Base-by-base conservation (phyloP, 371 early-diverging fungal species). In the Rhizopus microsporus region DNA sequence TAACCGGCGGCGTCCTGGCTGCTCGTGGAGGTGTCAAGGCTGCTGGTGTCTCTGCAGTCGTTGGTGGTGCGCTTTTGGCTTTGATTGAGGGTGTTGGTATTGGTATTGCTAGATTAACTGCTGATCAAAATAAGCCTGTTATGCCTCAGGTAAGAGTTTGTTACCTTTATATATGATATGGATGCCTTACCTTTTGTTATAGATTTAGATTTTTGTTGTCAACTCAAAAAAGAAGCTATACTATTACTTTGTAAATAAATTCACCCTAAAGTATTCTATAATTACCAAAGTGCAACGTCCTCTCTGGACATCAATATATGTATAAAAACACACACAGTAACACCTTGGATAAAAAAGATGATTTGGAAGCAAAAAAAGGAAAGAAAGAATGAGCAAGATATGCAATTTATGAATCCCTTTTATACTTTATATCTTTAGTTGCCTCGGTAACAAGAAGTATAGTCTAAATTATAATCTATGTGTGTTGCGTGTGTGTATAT, bases 61-160 rank as follows among this genome's bases (percentile, higher is more conserved):
- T 97, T 62, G 97, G 98, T 56, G 97, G 95, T 53, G 79, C 93
- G 43, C 82, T 96, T 60, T 73, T 98, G 60, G 98, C 92, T 37
- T 77, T 95, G 60, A 95, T 97, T 75, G 98, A 98, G 74, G 98
- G 98, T 64, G 83, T 93, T 7, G 89, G 92, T 63, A 89, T 94
- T 51, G 89, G 87, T 54, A 79, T 96, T 56, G 60, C 80, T 32
- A 67, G 85, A 63, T 60, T 69, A 64, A 75, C 79, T 54, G 85
- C 85, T 39, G 83, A 84, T 46, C 78, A 78, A 58, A 79, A 72
- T 63, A 74, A 75, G 56, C 85, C 85, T 62, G 78, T 84, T 59
- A 78, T 78, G 77, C 85, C 85, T 49, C 77, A 81, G 65, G 81
- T 77, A 84, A 56, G 50, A 33, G 13, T 32, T 5, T 33, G n/a